Conservation (phyloP, 2,329 filamentous ascomycete species). For the Colletotrichum truncatum region DNA sequence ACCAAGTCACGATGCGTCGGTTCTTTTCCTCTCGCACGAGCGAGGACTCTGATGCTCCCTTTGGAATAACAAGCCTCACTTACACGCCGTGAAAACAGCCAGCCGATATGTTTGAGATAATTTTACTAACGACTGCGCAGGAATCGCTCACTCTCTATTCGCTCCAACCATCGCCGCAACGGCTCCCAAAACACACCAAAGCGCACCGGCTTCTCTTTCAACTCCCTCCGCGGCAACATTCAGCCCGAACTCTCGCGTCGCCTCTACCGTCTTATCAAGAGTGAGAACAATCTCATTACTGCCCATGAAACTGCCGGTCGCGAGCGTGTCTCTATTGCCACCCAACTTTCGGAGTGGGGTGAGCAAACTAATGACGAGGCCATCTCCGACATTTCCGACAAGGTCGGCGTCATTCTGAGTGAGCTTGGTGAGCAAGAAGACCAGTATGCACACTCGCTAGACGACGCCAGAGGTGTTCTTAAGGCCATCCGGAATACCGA, state of each 20-base stretch:
- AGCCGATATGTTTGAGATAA: neutral
- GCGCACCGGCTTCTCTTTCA: conserved; percentile 74
- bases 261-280: conserved; percentile 93
- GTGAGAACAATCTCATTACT: conserved; percentile 86
- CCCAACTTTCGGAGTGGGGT: conserved; percentile 95
- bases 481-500: conserved; percentile 97
- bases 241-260: conserved; percentile 91
- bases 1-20: conserved; percentile 8
- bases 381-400: conserved; percentile 91
- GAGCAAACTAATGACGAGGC: conserved; percentile 89
- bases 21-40: conserved; percentile 17
- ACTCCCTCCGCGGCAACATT: conserved; percentile 82
- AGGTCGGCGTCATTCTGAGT: conserved; percentile 89
- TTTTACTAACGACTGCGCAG: conserved; percentile 46
- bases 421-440: conserved; percentile 97
- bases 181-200: conserved; percentile 46
- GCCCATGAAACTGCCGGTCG: conserved; percentile 86
- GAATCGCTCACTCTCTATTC: conserved; percentile 80
- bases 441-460: conserved; percentile 82
- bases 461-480: conserved; percentile 82
- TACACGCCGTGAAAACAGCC: neutral
- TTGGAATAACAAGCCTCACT: neutral
- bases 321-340: conserved; percentile 85
- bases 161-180: conserved; percentile 66
- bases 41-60: conserved; percentile 1